Base-by-base conservation (phyloP, 2,329 filamentous ascomycete species). In the Saccharata proteae region DNA sequence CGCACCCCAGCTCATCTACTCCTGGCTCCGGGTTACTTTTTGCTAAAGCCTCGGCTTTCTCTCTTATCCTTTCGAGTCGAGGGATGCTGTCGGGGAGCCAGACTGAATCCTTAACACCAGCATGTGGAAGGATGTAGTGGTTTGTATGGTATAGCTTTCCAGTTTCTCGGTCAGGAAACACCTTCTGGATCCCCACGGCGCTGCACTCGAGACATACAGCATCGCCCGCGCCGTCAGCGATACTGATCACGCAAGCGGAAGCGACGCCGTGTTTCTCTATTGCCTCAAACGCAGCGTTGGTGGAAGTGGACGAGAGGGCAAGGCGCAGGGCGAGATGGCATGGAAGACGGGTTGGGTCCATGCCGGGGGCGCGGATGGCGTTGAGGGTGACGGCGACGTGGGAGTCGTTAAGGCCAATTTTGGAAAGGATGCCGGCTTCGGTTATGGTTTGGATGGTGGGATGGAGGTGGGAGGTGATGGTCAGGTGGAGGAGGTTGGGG, bases 381-480 rank as follows among this genome's bases (percentile, higher is more conserved):
- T 79, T 79, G 6, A 78, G 55, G 25, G 66, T 68, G 0, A 67
- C 65, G 0, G 71, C 74, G 0, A 79, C 69, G 1, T 73, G 71
- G 0, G 48, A 44, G 11, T 54, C 56, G 43, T 80, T 80, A 40
- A 78, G 58, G 0, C 75, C 75, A 14, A 79, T 77, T 48, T 80
- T 80, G 10, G 72, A 74, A 19, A 79, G 64, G 14, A 76, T 62
- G 10, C 72, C 71, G 0, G 64, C 69, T 43, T 76, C 72, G 0
- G 71, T 75, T 14, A 75, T 56, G 55, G 70, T 71, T 11, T 63
- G 49, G 35, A 74, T 63, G 2, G 53, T 53, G 0, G 69, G 68
- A 16, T 62, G 62, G 5, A 38, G 43, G 1, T 45, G 38, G 28
- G 64, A 61, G 1, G 48, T 44, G 29, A 71, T 64, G 21, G 59